phyloP scores from a whole-genome alignment of 495 filamentous ascomycete genomes.

The Talaromyces thailandensis region DNA sequence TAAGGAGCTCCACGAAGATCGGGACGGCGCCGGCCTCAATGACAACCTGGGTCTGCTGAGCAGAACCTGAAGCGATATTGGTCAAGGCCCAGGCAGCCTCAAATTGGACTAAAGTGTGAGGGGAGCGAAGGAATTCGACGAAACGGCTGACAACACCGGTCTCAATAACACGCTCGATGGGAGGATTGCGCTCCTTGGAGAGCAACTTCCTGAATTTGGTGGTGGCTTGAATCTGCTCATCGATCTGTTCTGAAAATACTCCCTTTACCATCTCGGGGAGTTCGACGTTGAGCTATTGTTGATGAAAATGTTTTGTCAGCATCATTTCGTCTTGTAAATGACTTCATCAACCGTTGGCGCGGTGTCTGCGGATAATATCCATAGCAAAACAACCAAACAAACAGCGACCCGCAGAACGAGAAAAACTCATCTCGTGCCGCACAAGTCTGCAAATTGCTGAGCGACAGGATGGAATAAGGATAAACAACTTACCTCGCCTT shows the following conservation, averaged over 20 bases:
- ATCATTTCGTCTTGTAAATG: conserved; percentile 1
- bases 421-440: neutral
- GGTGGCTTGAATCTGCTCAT: conserved; percentile 95
- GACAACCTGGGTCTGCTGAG: conserved; percentile 95
- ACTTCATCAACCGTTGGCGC: conserved; percentile 1
- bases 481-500: conserved; percentile 76
- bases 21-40: conserved; percentile 98
- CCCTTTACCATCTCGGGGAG: conserved; percentile 96
- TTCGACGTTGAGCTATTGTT: conserved; percentile 81
- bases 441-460: neutral
- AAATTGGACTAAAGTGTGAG: conserved; percentile 97
- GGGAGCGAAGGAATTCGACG: conserved; percentile 95
- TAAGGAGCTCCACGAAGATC: conserved; percentile 94
- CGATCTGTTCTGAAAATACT: conserved; percentile 97
- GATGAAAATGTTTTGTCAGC: conserved; percentile 27
- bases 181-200: conserved; percentile 97
- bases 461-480: neutral
- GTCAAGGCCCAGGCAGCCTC: conserved; percentile 99
- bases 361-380: conserved; percentile 13
- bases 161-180: conserved; percentile 98
- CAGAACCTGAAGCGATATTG: conserved; percentile 97
- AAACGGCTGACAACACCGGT: conserved; percentile 96
- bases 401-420: neutral
- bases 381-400: conserved; percentile 19
- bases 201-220: conserved; percentile 98